Conservation (phyloP, 805 yeast genomes). For the Ogataea sp. region DNA sequence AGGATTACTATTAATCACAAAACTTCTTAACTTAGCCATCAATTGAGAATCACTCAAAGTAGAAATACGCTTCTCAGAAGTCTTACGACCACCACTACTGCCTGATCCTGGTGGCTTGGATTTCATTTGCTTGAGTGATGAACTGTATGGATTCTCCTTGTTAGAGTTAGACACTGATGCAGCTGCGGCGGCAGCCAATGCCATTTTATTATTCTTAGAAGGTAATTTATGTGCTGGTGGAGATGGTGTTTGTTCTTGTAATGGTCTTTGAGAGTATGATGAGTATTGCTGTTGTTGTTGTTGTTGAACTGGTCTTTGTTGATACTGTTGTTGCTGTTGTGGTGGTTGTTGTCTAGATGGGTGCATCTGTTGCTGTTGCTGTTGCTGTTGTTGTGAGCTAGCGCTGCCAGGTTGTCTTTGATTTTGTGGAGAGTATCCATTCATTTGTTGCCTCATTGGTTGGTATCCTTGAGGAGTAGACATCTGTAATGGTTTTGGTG, state of each 20-base stretch:
- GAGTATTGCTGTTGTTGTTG: slow-evolving; percentile 10
- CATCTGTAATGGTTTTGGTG: slow-evolving; percentile 1
- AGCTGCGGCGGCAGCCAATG: slow-evolving; percentile 29
- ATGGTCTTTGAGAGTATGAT: slow-evolving; percentile 11
- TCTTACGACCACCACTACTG: slow-evolving; percentile 17
- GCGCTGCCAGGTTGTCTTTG: neutral
- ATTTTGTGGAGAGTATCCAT: neutral
- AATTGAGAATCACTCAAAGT: slow-evolving; percentile 82
- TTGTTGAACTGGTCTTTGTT: slow-evolving; percentile 21
- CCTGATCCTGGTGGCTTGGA: slow-evolving; percentile 9
- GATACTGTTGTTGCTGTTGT: slow-evolving; percentile 4
- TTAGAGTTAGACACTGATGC: slow-evolving; percentile 14
- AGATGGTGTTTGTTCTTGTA: slow-evolving; percentile 4
- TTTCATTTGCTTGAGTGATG: neutral
- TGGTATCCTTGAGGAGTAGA: slow-evolving; percentile 1
- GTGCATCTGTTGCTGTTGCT: slow-evolving; percentile 4
- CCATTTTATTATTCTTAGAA: slow-evolving; percentile 14
- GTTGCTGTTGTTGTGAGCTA: slow-evolving; percentile 9
- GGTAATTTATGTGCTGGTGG: too few species aligned
- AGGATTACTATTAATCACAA: slow-evolving; percentile 84
- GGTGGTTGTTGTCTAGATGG: neutral
- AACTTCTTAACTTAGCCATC: slow-evolving; percentile 71
- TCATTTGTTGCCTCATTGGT: slow-evolving; percentile 1
- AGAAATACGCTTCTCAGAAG: slow-evolving; percentile 40
- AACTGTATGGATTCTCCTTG: slow-evolving; percentile 2